A percentile compares a stretch with the other conserved stretches of the same genome.
Conservation (phyloP, 208 protist species). For the Wallacemonas sp. region DNA sequence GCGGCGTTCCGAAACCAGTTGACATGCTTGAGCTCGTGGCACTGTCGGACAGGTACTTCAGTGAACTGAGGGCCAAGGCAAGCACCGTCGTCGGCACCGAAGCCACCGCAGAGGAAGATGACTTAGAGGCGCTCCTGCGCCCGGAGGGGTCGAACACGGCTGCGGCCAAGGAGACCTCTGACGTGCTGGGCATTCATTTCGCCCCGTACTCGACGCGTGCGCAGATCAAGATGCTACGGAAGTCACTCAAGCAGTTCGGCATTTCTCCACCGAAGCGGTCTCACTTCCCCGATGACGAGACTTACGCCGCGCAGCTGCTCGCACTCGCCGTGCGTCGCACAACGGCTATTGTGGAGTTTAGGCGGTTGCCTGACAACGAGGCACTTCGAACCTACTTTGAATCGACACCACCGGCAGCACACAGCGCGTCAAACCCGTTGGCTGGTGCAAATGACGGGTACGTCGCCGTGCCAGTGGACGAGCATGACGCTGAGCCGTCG, state of each 20-base stretch:
- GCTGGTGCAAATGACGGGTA: conserved; percentile 7
- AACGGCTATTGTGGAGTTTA: conserved; percentile 26
- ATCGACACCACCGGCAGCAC: neutral
- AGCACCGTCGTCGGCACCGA: no score
- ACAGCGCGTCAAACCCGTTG: neutral
- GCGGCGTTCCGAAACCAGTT: conserved; percentile 12
- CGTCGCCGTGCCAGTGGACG: neutral
- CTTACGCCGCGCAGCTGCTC: conserved; percentile 16
- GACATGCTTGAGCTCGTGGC: conserved; percentile 15
- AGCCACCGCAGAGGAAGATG: neutral
- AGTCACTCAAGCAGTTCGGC: conserved; percentile 26
- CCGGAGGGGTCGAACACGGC: neutral
- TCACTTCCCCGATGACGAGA: conserved; percentile 15
- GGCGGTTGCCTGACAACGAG: neutral
- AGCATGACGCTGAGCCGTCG: neutral
- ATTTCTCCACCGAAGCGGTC: conserved; percentile 8
- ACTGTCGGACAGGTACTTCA: conserved; percentile 1
- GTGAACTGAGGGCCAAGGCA: neutral
- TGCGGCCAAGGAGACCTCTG: conserved; percentile 4
- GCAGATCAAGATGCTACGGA: conserved; percentile 25
- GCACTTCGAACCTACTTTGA: neutral
- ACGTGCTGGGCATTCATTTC: conserved; percentile 29
- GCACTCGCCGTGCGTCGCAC: conserved; percentile 16
- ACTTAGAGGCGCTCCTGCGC: neutral
- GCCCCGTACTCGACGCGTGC: conserved; percentile 13